Conservation (phyloP, 2,329 filamentous ascomycete genomes). For the Canariomyces notabilis region DNA sequence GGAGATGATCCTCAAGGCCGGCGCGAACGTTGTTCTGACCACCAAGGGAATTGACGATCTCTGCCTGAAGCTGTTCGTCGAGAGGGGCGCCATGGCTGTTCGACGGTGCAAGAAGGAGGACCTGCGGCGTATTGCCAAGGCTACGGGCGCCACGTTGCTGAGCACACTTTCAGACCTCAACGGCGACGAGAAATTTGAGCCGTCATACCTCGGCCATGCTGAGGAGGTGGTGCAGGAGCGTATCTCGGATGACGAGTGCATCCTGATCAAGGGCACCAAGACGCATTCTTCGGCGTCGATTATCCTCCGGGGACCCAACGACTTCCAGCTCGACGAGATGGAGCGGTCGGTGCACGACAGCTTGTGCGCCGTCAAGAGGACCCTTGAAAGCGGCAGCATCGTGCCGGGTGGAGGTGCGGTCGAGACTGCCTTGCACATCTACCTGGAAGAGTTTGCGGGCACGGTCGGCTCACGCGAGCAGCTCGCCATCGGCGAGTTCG, state of each 20-base stretch:
- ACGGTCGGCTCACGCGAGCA: slow-evolving; percentile 96
- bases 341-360: slow-evolving; percentile 97
- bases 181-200: slow-evolving; percentile 93
- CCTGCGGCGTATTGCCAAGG: slow-evolving; percentile 88
- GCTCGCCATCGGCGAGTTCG: slow-evolving; percentile 95
- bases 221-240: slow-evolving; percentile 98
- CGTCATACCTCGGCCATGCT: slow-evolving; percentile 80
- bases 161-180: slow-evolving; percentile 94
- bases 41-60: slow-evolving; percentile 99
- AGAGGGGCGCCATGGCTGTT: slow-evolving; percentile 92
- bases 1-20: slow-evolving; percentile 95
- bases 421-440: slow-evolving; percentile 98
- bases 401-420: slow-evolving; percentile 95
- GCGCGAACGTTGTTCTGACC: slow-evolving; percentile 91
- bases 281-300: slow-evolving; percentile 89
- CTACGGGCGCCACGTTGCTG: slow-evolving; percentile 87
- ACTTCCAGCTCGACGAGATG: slow-evolving; percentile 98
- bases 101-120: slow-evolving; percentile 98
- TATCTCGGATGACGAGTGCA: slow-evolving; percentile 98
- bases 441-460: slow-evolving; percentile 96
- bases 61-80: slow-evolving; percentile 88
- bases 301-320: slow-evolving; percentile 91
- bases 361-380: slow-evolving; percentile 93
- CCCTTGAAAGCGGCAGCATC: slow-evolving; percentile 91
- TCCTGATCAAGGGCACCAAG: slow-evolving; percentile 93